Base-by-base conservation (phyloP, 352 stramenopile genomes). In the Phytophthora pluvialis region DNA sequence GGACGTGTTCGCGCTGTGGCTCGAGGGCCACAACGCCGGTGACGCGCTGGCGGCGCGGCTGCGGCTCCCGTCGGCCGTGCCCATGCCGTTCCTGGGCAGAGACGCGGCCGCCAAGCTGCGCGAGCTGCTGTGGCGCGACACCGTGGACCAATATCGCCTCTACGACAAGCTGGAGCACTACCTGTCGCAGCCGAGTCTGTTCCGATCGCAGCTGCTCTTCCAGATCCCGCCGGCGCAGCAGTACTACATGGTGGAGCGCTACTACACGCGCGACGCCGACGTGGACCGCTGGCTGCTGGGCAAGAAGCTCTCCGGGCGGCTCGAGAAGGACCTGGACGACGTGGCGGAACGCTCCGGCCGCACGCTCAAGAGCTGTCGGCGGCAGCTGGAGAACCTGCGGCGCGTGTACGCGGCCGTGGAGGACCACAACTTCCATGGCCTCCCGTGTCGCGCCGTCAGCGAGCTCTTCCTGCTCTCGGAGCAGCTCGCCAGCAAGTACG, bases 141-240 rank as follows among this genome's bases (percentile, higher is more conserved):
- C 83, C 0, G 82, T 92, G 47, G 86, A 94, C 68, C 83, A 95
- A 57, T 95, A 95, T 64, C 80, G 88, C 4, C 75, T 93, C 11
- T 93, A 88, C 59, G 83, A 94, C 60, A 89, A 92, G 64, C 73
- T 95, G 44, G 83, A 95, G 74, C 82, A 93, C 54, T 92, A 92
- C 39, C 68, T 94, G 21, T 82, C 87, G 66, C 84, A 93, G 59
- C 88, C 88, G 40, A 88, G 72, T 44, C 77, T 95, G 10, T 87
- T 95, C 28, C 77, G 80, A 29, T 91, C 84, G 38, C 88, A 95
- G 52, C 64, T 94, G 11, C 70, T 95, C 11, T 91, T 93, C 62
- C 88, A 95, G 72, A 88, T 95, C 49, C 83, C 83, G 5, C 84
- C 84, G 12, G 64, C 77, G 1, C 80, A 94, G 51, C 83, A 95